Evolutionary conservation across 140 eudicot species (phyloP).

Genomic region (Stevia rebaudiana): DNA sequence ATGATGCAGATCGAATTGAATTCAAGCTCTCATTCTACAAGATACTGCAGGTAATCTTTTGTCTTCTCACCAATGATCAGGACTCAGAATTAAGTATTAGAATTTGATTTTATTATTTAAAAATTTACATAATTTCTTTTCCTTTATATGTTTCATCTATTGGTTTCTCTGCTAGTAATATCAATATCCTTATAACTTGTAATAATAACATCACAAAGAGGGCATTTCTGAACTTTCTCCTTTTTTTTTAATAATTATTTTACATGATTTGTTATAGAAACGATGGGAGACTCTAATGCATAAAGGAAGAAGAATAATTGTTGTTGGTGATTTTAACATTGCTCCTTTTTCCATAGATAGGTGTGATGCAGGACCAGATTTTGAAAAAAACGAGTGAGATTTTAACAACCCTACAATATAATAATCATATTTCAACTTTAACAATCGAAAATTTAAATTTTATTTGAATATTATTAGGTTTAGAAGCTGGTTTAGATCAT

Average conservation of each 20-base stretch:
- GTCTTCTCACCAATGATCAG: neutral
- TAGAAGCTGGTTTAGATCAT: constrained; percentile 89
- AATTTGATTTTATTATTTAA: neutral
- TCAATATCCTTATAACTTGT: too few relatives aligned
- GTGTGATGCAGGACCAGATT: constrained; percentile 91
- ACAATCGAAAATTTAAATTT: neutral
- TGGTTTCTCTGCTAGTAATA: neutral
- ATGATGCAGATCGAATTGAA: constrained; percentile 72
- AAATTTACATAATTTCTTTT: neutral
- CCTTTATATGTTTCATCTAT: neutral
- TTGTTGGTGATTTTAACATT: constrained; percentile 93
- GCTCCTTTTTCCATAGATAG: constrained; percentile 91
- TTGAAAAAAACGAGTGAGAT: constrained; percentile 92
- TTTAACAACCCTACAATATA: neutral
- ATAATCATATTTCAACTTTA: neutral
- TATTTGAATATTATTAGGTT: constrained; percentile 50
- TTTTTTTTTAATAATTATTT: constrained; percentile 29
- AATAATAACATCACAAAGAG: neutral
- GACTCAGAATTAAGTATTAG: neutral
- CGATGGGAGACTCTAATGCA: constrained; percentile 79
- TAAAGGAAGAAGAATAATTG: constrained; percentile 66
- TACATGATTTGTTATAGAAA: constrained; percentile 53
- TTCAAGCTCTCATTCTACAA: constrained; percentile 71
- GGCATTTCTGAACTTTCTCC: neutral
- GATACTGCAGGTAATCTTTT: constrained; percentile 56